phyloP scores from a whole-genome alignment of 176 grass and related monocot species.

The bread wheat (Triticum aestivum) region IWGSC_CS_RefSeq_v2.1 NC_057807.1:419223056-419223555 shows the following conservation, averaged over 20 bases:
- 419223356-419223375: background rate
- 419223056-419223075: background rate
- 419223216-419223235: background rate
- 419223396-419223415: too few species aligned
- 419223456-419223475: too few species aligned
- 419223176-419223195: slow-evolving; percentile 13
- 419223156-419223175: slow-evolving; percentile 4
- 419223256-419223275: background rate
- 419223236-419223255: background rate
- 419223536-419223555: too few species aligned
- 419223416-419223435: too few species aligned
- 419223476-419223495: too few species aligned
- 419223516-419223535: too few species aligned
- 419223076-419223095: background rate
- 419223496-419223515: too few species aligned
- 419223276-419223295: background rate
- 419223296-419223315: background rate
- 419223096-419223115: background rate
- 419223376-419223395: too few species aligned
- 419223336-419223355: background rate
- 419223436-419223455: too few species aligned
- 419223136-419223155: background rate
- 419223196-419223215: background rate
- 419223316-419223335: background rate
- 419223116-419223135: background rate